Percentiles rank a stretch among this genome's conserved stretches.
Evolutionary conservation across 2,329 filamentous ascomycete species (phyloP).

Genomic region (Talaromyces sp.): DNA sequence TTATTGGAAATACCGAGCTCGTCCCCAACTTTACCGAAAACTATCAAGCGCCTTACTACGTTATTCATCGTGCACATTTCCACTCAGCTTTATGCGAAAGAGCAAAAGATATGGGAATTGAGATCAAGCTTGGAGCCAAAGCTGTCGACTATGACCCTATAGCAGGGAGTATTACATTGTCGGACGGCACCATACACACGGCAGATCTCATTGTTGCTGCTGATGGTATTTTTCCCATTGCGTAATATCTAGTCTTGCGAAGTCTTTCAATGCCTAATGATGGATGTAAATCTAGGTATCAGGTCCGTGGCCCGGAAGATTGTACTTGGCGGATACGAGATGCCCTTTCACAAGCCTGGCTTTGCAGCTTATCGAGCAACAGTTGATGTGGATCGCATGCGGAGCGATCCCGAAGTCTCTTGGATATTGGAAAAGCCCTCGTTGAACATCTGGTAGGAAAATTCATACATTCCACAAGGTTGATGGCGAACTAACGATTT

Average conservation of each 20-base stretch:
- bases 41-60: conserved; percentile 42
- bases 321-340: conserved; percentile 42
- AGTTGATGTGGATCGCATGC: conserved; percentile 39
- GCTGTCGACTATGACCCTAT: neutral
- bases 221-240: conserved; percentile 4
- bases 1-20: conserved; percentile 20
- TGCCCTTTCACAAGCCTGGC: conserved; percentile 41
- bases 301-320: conserved; percentile 7
- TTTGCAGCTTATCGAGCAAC: conserved; percentile 45
- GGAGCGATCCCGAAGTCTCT: conserved; percentile 32
- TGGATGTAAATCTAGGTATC: conserved; percentile 10
- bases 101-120: conserved; percentile 14
- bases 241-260: neutral
- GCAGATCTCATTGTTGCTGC: conserved; percentile 14
- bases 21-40: conserved; percentile 16
- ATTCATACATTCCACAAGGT: neutral
- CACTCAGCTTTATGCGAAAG: conserved; percentile 25
- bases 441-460: conserved; percentile 39
- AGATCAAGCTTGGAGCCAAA: conserved; percentile 9
- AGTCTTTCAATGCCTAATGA: neutral
- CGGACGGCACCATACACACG: neutral
- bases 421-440: conserved; percentile 42
- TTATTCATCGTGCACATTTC: conserved; percentile 50
- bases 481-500: neutral
- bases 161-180: neutral